phyloP scores from a whole-genome alignment of 192 early-diverging fungal species.

The Gonapodya prolifera region DNA sequence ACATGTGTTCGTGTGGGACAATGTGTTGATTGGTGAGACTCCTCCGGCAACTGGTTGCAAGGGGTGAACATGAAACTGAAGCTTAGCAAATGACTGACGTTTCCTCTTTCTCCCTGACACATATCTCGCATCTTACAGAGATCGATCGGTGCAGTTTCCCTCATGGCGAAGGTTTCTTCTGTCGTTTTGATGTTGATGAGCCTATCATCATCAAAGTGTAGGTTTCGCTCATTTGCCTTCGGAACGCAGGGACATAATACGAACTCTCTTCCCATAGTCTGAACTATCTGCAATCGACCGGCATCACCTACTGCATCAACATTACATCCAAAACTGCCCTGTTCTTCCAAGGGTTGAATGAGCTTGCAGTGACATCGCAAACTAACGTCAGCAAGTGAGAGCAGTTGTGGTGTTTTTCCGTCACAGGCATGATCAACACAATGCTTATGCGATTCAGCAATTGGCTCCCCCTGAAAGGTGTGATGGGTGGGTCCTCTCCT shows the following conservation, averaged over 20 bases:
- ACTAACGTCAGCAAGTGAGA: no score
- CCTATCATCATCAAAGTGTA: background rate
- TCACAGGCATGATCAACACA: no score
- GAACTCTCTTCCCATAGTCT: background rate
- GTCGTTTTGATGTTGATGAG: background rate
- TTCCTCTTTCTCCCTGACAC: no score
- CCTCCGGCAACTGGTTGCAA: no score
- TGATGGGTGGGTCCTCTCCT: no score
- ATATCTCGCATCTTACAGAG: no score
- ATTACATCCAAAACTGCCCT: background rate
- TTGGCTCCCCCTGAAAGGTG: no score
- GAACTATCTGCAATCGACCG: background rate
- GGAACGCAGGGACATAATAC: background rate
- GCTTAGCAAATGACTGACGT: no score
- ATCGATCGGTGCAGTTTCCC: background rate
- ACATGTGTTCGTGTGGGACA: background rate
- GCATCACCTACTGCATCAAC: background rate
- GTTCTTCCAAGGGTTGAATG: background rate
- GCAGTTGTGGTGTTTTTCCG: no score
- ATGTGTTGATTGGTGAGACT: background rate
- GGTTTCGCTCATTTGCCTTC: background rate
- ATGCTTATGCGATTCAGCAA: no score
- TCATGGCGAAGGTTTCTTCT: background rate
- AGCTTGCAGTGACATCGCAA: no score
- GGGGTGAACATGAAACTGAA: no score